Conservation (phyloP, 192 early-diverging fungal genomes). For the Chytriomyces sp. region DNA sequence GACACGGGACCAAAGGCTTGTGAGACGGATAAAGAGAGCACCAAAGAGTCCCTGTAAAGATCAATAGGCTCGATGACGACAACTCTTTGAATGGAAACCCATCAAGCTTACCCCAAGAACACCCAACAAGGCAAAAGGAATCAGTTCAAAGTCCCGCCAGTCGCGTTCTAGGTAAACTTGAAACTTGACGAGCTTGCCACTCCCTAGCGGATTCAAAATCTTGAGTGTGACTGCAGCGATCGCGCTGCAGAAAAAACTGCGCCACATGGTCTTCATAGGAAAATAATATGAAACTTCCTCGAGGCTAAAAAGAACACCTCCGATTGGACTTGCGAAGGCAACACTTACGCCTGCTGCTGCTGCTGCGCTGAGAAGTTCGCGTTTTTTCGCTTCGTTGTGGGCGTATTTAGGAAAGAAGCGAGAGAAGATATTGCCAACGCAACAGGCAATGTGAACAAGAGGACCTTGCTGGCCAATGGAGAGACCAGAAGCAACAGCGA, state of each 20-base stretch:
- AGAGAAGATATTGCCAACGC: conserved; percentile 81
- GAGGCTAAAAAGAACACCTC: conserved; percentile 68
- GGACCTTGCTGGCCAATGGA: conserved; percentile 67
- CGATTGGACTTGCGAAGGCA: conserved; percentile 94
- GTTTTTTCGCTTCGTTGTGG: conserved; percentile 65
- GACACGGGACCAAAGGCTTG: conserved; percentile 21
- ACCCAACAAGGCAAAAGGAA: conserved; percentile 64
- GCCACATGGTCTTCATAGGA: conserved; percentile 88
- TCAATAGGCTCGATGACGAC: not conserved
- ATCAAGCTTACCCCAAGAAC: conserved; percentile 67
- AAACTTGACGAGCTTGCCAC: conserved; percentile 92
- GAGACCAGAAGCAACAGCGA: conserved; percentile 41
- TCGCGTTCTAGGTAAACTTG: conserved; percentile 86
- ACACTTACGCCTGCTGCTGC: conserved; percentile 88
- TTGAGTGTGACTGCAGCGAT: conserved; percentile 81
- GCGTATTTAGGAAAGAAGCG: conserved; percentile 74
- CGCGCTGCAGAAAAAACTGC: conserved; percentile 89
- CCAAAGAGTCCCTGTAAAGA: conserved; percentile 43
- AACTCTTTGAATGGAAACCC: too few relatives aligned
- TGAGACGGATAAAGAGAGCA: conserved; percentile 47
- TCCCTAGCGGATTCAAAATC: conserved; percentile 83
- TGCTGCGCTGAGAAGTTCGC: conserved; percentile 44
- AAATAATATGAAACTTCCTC: conserved; percentile 91
- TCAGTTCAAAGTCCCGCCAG: conserved; percentile 87
- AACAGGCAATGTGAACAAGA: conserved; percentile 88